Percentiles rank a stretch among this genome's conserved stretches.
phyloP scores from a whole-genome alignment of 495 filamentous ascomycete species.

The Neurospora pannonica region DNA sequence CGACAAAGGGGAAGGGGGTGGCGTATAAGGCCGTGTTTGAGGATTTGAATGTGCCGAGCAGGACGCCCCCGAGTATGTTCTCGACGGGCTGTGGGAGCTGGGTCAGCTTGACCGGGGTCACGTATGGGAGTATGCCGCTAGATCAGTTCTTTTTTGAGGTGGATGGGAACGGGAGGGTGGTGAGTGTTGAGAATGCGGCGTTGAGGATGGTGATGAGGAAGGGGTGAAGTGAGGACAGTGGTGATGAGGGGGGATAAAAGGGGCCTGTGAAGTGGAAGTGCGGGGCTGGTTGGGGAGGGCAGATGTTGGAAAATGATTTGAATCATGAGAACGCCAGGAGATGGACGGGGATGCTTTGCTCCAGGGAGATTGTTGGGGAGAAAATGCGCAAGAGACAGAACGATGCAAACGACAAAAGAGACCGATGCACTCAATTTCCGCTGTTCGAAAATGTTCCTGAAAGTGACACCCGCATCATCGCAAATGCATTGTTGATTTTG shows the following conservation, averaged over 20 bases:
- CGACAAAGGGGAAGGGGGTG: constrained; percentile 14
- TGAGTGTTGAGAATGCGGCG: constrained; percentile 35
- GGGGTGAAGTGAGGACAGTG: not conserved
- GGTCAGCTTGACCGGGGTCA: constrained; percentile 35
- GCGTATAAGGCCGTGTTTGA: constrained; percentile 40
- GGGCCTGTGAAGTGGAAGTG: not conserved
- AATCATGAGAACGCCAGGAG: not conserved
- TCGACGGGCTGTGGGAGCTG: constrained; percentile 41
- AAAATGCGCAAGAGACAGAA: not conserved
- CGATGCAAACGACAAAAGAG: not conserved
- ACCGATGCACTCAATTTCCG: not conserved
- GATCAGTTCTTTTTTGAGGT: constrained; percentile 46
- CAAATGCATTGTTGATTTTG: not conserved
- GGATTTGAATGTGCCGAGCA: constrained; percentile 15
- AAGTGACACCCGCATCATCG: not conserved
- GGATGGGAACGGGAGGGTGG: constrained; percentile 27
- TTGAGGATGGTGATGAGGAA: constrained; percentile 22
- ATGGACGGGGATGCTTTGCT: not conserved
- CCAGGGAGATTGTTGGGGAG: not conserved
- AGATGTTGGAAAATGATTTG: not conserved
- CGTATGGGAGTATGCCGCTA: constrained; percentile 33
- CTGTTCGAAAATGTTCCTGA: not conserved
- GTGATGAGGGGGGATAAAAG: not conserved
- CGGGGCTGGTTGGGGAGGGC: not conserved
- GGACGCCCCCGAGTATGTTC: constrained; percentile 23